Percentiles rank a stretch among this genome's conserved stretches.
Conservation (phyloP, 108 stramenopile genomes). For the Fistulifera pelliculosa region DNA sequence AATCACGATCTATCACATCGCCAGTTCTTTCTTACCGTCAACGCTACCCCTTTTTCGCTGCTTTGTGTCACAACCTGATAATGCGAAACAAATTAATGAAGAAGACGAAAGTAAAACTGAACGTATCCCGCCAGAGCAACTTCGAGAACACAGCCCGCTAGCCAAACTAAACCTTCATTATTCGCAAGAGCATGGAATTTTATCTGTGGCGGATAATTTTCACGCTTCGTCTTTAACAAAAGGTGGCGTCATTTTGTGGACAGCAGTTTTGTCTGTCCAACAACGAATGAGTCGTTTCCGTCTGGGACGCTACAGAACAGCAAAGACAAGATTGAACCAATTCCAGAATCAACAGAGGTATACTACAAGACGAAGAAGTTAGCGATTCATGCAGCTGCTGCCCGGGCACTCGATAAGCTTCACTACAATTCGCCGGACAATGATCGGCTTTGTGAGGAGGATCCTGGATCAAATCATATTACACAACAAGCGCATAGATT, state of each 20-base stretch:
- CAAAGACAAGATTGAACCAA: not conserved
- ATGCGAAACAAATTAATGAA: too few species aligned
- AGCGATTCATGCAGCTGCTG: slow-evolving; percentile 1
- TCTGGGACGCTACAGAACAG: not conserved
- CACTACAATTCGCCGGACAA: not conserved
- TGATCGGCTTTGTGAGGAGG: not conserved
- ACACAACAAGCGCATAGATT: not conserved
- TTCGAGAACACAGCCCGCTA: too few species aligned
- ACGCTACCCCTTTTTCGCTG: too few species aligned
- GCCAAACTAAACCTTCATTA: too few species aligned
- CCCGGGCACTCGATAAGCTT: slow-evolving; percentile 7
- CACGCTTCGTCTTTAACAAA: too few species aligned
- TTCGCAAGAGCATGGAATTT: too few species aligned
- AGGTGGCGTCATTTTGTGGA: not conserved
- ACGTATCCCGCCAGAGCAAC: too few species aligned
- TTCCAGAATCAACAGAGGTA: not conserved
- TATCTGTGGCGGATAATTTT: too few species aligned
- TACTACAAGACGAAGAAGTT: not conserved
- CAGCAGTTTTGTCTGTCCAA: not conserved
- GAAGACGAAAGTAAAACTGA: too few species aligned
- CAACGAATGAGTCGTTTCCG: not conserved
- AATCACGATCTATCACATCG: too few species aligned
- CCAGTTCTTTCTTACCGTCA: too few species aligned
- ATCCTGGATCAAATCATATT: not conserved
- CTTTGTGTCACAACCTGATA: too few species aligned